A percentile compares a stretch with the other conserved stretches of the same genome.
Conservation (phyloP, 2,329 filamentous ascomycete species). For the Talaromyces sp. region DNA sequence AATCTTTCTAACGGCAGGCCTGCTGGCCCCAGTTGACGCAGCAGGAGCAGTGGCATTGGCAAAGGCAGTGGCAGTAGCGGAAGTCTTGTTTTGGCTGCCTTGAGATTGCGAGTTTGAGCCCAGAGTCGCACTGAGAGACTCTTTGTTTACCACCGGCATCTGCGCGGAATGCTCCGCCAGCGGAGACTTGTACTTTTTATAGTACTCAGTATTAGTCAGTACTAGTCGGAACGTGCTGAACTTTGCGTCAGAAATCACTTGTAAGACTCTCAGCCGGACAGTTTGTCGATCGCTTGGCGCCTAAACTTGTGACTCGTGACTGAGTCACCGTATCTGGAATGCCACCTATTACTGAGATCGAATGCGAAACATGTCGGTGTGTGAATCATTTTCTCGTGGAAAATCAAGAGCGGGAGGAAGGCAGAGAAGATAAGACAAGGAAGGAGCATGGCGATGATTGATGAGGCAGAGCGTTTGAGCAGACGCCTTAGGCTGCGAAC, state of each 20-base stretch:
- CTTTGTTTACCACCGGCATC: conserved; percentile 6
- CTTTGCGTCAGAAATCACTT: not conserved
- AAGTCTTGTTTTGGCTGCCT: not conserved
- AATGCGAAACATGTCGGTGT: not conserved
- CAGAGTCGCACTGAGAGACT: not conserved
- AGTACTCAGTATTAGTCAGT: not conserved
- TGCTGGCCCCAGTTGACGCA: not conserved
- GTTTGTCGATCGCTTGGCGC: conserved; percentile 16
- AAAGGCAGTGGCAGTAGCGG: not conserved
- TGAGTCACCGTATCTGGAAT: conserved; percentile 3
- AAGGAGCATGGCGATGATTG: not conserved
- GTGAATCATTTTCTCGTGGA: not conserved
- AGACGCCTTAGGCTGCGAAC: not conserved
- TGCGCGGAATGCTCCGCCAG: conserved; percentile 4
- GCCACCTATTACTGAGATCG: not conserved
- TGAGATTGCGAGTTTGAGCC: conserved; percentile 6
- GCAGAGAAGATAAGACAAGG: not conserved
- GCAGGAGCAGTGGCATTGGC: not conserved
- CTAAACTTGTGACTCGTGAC: conserved; percentile 15
- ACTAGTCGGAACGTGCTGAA: not conserved
- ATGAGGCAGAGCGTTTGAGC: not conserved
- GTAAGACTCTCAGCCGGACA: conserved; percentile 3
- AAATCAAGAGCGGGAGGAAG: not conserved
- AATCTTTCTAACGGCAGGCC: not conserved
- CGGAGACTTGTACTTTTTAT: conserved; percentile 5